Conservation (phyloP, 192 early-diverging fungal species). For the Umbelopsis vinacea region DNA sequence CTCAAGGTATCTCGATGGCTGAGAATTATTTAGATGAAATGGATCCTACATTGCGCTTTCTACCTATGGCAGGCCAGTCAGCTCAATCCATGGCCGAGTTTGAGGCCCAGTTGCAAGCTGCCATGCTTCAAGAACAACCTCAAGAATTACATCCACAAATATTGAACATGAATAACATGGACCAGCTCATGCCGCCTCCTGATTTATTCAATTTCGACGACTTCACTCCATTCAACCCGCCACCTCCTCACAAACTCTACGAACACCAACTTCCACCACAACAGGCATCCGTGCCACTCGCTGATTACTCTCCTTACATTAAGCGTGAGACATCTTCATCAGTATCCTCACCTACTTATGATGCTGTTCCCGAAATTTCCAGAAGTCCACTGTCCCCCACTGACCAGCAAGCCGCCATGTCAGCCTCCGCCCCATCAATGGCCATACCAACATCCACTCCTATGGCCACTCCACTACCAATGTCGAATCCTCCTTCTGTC, state of each 20-base stretch:
- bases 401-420: not conserved
- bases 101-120: constrained; percentile 5
- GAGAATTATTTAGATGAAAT: constrained; percentile 7
- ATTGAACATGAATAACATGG: not conserved
- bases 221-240: not conserved
- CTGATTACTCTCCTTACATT: not conserved
- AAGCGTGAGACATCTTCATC: not conserved
- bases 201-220: constrained; percentile 10
- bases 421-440: not conserved
- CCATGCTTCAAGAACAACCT: not conserved
- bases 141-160: not conserved
- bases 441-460: not conserved
- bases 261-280: not conserved
- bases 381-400: not conserved
- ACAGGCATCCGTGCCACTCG: not conserved
- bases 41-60: not conserved
- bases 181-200: not conserved
- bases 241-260: not conserved
- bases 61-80: not conserved
- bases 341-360: not conserved
- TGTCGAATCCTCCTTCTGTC: not conserved
- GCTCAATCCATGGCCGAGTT: constrained; percentile 13
- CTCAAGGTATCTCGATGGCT: constrained; percentile 1
- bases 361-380: not conserved
- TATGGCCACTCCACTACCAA: not conserved